Base-by-base conservation (phyloP, 106 monocot species). In the Dendrobium huoshanense region DNA sequence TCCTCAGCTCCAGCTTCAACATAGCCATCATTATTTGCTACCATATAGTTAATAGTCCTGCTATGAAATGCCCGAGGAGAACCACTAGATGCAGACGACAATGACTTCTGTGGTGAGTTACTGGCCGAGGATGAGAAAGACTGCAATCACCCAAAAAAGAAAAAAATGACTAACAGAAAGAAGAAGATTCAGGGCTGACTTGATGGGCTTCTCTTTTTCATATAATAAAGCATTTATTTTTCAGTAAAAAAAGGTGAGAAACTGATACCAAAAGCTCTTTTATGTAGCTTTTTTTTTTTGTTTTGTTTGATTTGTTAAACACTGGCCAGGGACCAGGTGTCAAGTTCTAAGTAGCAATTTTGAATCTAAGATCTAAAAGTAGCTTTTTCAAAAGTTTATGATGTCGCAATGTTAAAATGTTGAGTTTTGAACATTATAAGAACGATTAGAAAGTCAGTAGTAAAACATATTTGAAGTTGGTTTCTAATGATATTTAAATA, bases 11-110 rank as follows among this genome's bases (percentile, higher is more conserved):
- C 44, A 20, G 85, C 87, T 44, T 89, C 89, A 33, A 83, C 85
- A 54, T 70, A 19, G 9, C 87, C 89, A 37, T 81, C 48, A 10
- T 81, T 81, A 25, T 85, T 81, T 1, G 87, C 85, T 11, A 91
- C 42, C 9, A 40, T 40, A 49, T 83, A 91, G 33, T 72, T 75
- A 47, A 91, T 85, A 18, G 41, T 81, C 51, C 88, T 76, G 8
- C 85, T 86, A 10, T 82, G 47, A 8, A 43, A 27, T 73, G 70
- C 85, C 55, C 9, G 80, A 2, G 79, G 88, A 22, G 85, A 80
- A 13, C 51, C 78, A 55, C 55, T 31, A 20, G 83, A 81, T n/a
- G 92, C 90, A 49, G 72, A 58, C 2, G 77, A 88, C 37, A 78
- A 43, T 44, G 74, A 42, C 19, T 74, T 74, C 7, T 20, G 74